phyloP scores from a whole-genome alignment of 139 green algal genomes.

The Gonium pectorale region DNA sequence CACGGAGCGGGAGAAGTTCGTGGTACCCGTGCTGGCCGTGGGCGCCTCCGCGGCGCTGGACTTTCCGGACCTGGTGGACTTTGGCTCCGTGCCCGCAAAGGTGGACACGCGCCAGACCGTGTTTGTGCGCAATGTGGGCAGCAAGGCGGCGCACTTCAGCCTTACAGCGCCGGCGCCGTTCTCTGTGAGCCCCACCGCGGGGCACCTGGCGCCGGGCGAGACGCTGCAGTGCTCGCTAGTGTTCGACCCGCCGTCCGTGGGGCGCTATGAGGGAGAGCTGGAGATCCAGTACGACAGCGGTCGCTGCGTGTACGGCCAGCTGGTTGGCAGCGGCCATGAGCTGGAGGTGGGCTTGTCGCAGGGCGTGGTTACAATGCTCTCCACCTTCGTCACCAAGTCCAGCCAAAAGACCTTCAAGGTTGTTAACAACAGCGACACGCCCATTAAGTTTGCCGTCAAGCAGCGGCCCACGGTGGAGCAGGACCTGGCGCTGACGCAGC shows the following conservation, averaged over 20 bases:
- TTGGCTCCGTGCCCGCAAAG: slow-evolving; percentile 60
- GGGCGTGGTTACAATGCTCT: slow-evolving; percentile 62
- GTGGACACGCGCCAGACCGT: slow-evolving; percentile 56
- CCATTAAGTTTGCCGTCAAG: slow-evolving; percentile 63
- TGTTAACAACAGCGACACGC: slow-evolving; percentile 59
- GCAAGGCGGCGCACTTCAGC: slow-evolving; percentile 66
- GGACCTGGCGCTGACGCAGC: slow-evolving; percentile 24
- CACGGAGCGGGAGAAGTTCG: slow-evolving; percentile 88
- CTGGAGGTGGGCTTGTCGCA: slow-evolving; percentile 71
- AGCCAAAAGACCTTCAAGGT: slow-evolving; percentile 77
- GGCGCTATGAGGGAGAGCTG: slow-evolving; percentile 65
- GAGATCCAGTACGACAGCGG: slow-evolving; percentile 72
- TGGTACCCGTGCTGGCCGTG: slow-evolving; percentile 74
- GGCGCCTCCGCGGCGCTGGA: slow-evolving; percentile 73
- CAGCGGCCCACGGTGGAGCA: slow-evolving; percentile 41
- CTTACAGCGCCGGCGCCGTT: slow-evolving; percentile 68
- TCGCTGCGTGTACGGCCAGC: slow-evolving; percentile 44
- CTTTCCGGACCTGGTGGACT: slow-evolving; percentile 76
- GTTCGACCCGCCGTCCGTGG: slow-evolving; percentile 62
- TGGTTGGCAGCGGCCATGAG: slow-evolving; percentile 67
- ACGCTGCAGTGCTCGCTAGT: slow-evolving; percentile 66
- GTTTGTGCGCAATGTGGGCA: slow-evolving; percentile 81
- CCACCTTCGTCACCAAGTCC: slow-evolving; percentile 80
- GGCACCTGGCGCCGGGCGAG: slow-evolving; percentile 70
- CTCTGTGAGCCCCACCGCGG: slow-evolving; percentile 63